These are phyloP conservation scores for Gossypium laxum DNA, from an alignment of 441 rosid species.

Conservation along the genomic window DNA sequence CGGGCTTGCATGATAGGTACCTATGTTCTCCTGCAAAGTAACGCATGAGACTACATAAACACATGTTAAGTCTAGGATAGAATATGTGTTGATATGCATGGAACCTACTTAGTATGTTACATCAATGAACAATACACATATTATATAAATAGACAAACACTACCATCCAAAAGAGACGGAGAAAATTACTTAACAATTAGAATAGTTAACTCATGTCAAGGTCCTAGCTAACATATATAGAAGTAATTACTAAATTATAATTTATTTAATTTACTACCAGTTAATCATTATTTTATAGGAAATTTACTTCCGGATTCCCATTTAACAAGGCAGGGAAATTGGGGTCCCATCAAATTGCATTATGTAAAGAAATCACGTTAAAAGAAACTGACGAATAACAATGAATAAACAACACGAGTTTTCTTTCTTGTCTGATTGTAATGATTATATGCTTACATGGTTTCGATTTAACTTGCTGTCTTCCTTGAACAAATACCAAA, in stretches of 20 bases:
- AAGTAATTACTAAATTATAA: neutral
- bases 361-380: neutral
- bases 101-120: no score
- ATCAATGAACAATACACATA: no score
- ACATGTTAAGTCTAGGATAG: no score
- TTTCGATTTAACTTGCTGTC: conserved; percentile 16
- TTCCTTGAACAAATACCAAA: conserved; percentile 8
- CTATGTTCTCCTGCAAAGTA: no score
- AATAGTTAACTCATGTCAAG: neutral
- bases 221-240: neutral
- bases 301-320: neutral
- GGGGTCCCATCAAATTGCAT: neutral
- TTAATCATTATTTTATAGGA: conserved; percentile 7
- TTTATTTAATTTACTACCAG: neutral
- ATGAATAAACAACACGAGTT: conserved; percentile 13
- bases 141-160: no score
- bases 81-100: no score
- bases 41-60: no score
- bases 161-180: no score
- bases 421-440: conserved; percentile 5
- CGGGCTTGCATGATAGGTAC: no score
- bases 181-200: no score
- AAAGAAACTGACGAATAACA: neutral
- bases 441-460: conserved; percentile 13
- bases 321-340: neutral